Conservation (phyloP, 2,329 filamentous ascomycete genomes). For the Cordyceps javanica region DNA sequence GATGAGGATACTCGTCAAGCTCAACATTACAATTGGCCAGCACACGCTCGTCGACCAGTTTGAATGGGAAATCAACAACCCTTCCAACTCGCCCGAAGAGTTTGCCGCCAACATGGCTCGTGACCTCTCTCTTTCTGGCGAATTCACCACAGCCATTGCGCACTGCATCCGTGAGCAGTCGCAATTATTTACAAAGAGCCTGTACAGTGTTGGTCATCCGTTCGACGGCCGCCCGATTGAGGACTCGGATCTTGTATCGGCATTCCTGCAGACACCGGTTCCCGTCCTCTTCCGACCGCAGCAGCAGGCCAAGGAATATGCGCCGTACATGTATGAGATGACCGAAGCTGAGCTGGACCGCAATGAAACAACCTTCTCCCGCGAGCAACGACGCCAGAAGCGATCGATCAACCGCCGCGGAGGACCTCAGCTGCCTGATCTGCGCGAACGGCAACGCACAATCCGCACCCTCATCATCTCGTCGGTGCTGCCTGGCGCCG, state of each 20-base stretch:
- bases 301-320: slow-evolving; percentile 89
- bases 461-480: slow-evolving; percentile 90
- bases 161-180: slow-evolving; percentile 96
- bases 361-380: slow-evolving; percentile 85
- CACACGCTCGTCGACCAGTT: slow-evolving; percentile 95
- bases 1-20: slow-evolving; percentile 91
- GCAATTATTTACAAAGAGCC: slow-evolving; percentile 86
- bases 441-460: slow-evolving; percentile 89
- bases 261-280: slow-evolving; percentile 81
- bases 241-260: slow-evolving; percentile 78
- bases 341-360: slow-evolving; percentile 85
- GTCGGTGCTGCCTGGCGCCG: slow-evolving; percentile 84
- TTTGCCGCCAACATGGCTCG: slow-evolving; percentile 86
- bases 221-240: slow-evolving; percentile 93
- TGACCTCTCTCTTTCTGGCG: slow-evolving; percentile 85
- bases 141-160: slow-evolving; percentile 95
- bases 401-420: slow-evolving; percentile 89
- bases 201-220: slow-evolving; percentile 88
- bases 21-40: slow-evolving; percentile 95
- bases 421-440: slow-evolving; percentile 87
- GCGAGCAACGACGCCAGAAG: slow-evolving; percentile 92
- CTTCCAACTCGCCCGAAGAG: slow-evolving; percentile 86
- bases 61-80: slow-evolving; percentile 98
- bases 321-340: slow-evolving; percentile 89
- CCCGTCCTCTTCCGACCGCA: slow-evolving; percentile 80